Percentiles rank a stretch among this genome's conserved stretches.
phyloP scores from a whole-genome alignment of 2,329 filamentous ascomycete species.

The Dryadomyces sulphureus region DNA sequence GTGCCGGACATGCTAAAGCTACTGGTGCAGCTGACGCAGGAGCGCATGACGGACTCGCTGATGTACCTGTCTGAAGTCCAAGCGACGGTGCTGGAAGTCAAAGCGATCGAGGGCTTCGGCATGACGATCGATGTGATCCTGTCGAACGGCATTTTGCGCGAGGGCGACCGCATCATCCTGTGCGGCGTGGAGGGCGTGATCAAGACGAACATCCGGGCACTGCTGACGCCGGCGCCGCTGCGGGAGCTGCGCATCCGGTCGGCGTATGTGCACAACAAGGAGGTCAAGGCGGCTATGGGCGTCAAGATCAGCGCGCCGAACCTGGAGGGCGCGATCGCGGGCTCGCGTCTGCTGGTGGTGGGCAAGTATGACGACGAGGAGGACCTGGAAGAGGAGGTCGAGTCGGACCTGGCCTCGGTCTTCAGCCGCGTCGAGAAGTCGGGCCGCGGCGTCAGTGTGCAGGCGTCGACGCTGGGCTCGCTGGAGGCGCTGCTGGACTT shows the following conservation, averaged over 20 bases:
- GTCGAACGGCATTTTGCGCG: constrained; percentile 85
- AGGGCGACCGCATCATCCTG: constrained; percentile 87
- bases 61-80: constrained; percentile 99
- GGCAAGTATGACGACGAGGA: constrained; percentile 94
- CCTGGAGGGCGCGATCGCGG: constrained; percentile 89
- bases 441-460: constrained; percentile 88
- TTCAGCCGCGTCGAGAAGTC: constrained; percentile 85
- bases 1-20: constrained; percentile 98
- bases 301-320: constrained; percentile 97
- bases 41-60: constrained; percentile 89
- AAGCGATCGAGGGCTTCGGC: constrained; percentile 96
- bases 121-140: constrained; percentile 97
- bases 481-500: constrained; percentile 94
- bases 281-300: constrained; percentile 95
- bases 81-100: constrained; percentile 95
- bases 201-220: constrained; percentile 83
- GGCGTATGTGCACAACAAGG: constrained; percentile 95
- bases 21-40: constrained; percentile 79
- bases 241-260: constrained; percentile 93
- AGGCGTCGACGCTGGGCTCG: constrained; percentile 93
- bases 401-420: constrained; percentile 81
- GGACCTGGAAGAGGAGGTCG: constrained; percentile 90
- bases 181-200: constrained; percentile 97
- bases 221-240: constrained; percentile 83
- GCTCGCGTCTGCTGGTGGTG: constrained; percentile 85